These are phyloP conservation scores for Microbotryum lychnidis-dioicae DNA, from an alignment of 1,284 basidiomycete genomes.

Conservation along the genomic window DNA sequence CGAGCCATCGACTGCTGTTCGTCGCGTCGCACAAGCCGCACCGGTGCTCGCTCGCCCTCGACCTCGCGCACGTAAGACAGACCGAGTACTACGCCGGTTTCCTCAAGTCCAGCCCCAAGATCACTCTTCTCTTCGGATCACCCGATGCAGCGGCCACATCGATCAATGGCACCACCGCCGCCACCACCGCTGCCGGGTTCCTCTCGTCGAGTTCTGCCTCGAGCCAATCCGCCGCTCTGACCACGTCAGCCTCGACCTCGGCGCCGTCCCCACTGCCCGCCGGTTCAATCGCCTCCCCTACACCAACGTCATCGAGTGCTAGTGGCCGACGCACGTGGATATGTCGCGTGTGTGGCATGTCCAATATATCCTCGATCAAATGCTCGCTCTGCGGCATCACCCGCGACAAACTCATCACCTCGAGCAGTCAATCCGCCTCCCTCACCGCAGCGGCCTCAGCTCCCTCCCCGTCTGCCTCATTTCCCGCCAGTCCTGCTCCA, in stretches of 20 bases:
- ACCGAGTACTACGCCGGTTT: slow-evolving; percentile 90
- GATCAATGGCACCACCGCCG: neutral
- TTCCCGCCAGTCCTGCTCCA: neutral
- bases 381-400: slow-evolving; percentile 60
- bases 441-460: slow-evolving; percentile 26
- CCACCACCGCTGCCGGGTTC: slow-evolving; percentile 1
- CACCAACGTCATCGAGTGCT: slow-evolving; percentile 28
- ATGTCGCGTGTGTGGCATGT: slow-evolving; percentile 75
- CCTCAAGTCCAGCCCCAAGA: slow-evolving; percentile 80
- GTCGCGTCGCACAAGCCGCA: slow-evolving; percentile 53
- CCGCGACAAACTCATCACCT: slow-evolving; percentile 35
- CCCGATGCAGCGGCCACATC: neutral
- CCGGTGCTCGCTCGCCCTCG: slow-evolving; percentile 46
- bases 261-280: neutral
- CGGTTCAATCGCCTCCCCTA: neutral
- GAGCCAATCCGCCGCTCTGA: neutral
- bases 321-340: slow-evolving; percentile 53
- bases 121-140: slow-evolving; percentile 60
- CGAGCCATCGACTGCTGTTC: slow-evolving; percentile 78
- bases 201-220: neutral
- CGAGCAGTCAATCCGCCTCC: neutral
- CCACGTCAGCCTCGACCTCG: neutral
- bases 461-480: slow-evolving; percentile 26
- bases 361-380: slow-evolving; percentile 54
- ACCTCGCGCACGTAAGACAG: slow-evolving; percentile 53